Conservation (phyloP, 2,329 filamentous ascomycete species). For the Fusarium sp. region DNA sequence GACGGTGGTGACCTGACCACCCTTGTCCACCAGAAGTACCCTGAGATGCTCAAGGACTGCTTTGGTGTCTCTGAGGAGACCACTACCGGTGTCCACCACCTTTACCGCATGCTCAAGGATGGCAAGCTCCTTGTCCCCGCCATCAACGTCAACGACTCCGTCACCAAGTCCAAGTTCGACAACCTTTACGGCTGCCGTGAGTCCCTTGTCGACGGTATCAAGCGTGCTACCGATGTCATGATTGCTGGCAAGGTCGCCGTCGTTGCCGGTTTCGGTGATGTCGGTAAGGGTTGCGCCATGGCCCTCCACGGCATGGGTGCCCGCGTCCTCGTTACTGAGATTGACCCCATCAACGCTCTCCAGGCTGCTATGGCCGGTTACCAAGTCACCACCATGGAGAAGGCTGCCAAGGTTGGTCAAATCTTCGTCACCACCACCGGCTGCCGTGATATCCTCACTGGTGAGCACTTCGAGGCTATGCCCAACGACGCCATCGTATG, state of each 20-base stretch:
- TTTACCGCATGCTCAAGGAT: conserved; percentile 97
- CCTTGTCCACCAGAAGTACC: conserved; percentile 98
- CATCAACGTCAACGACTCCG: conserved; percentile 99
- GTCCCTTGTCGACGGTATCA: conserved; percentile 98
- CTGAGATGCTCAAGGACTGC: conserved; percentile 97
- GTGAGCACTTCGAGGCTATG: conserved; percentile 94
- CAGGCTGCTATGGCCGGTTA: conserved; percentile 97
- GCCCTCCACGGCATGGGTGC: conserved; percentile 98
- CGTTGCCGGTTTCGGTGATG: conserved; percentile 97
- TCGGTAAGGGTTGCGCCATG: conserved; percentile 98
- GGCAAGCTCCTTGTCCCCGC: conserved; percentile 88
- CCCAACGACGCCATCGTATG: conserved; percentile 98
- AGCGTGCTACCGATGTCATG: conserved; percentile 99
- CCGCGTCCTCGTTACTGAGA: conserved; percentile 93
- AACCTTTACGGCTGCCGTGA: conserved; percentile 99
- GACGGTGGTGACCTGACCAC: conserved; percentile 97
- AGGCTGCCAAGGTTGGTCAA: conserved; percentile 87
- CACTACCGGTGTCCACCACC: conserved; percentile 98
- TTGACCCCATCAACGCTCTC: conserved; percentile 99
- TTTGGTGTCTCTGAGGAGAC: conserved; percentile 99
- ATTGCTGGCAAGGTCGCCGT: conserved; percentile 99
- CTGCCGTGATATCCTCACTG: conserved; percentile 96
- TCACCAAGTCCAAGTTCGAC: conserved; percentile 99
- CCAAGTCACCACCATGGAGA: conserved; percentile 98
- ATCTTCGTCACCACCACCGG: conserved; percentile 99